Conservation (phyloP, 163 green algal genomes). For the Chlorella variabilis region DNA sequence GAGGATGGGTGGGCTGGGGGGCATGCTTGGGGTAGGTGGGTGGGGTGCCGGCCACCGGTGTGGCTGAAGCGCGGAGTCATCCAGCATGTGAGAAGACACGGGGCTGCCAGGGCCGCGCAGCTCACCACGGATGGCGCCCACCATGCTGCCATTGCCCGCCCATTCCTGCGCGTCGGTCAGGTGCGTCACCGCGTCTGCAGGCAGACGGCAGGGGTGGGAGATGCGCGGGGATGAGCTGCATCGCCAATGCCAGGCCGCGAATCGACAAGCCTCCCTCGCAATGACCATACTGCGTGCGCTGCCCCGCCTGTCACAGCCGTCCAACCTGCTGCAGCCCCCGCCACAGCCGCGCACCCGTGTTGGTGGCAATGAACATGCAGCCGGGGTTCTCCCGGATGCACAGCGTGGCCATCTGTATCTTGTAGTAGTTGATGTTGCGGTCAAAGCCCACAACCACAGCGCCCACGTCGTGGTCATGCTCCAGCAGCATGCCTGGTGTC, state of each 20-base stretch:
- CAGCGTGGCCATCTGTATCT: conserved; percentile 95
- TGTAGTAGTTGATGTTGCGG: conserved; percentile 99
- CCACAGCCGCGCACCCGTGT: conserved; percentile 53
- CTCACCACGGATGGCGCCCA: conserved; percentile 82
- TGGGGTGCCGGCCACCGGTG: too few relatives aligned
- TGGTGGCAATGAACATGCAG: conserved; percentile 98
- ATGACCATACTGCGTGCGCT: too few relatives aligned
- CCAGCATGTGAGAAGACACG: background rate
- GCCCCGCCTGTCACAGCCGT: too few relatives aligned
- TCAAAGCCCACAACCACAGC: conserved; percentile 97
- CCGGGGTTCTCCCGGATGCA: conserved; percentile 98
- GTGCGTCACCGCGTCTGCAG: conserved; percentile 94
- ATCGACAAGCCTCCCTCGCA: too few relatives aligned
- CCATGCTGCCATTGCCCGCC: conserved; percentile 96
- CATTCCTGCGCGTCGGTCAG: conserved; percentile 96
- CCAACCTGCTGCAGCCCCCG: too few relatives aligned
- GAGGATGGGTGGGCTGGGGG: background rate
- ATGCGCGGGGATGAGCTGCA: too few relatives aligned
- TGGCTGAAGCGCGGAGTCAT: too few relatives aligned
- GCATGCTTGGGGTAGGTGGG: background rate
- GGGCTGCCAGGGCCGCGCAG: background rate
- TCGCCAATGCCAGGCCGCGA: too few relatives aligned
- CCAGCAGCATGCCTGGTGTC: conserved; percentile 82
- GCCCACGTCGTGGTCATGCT: conserved; percentile 89
- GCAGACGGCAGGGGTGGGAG: background rate